Base-by-base conservation (phyloP, 305 asterid species). In the Fraxinus albicans region DNA sequence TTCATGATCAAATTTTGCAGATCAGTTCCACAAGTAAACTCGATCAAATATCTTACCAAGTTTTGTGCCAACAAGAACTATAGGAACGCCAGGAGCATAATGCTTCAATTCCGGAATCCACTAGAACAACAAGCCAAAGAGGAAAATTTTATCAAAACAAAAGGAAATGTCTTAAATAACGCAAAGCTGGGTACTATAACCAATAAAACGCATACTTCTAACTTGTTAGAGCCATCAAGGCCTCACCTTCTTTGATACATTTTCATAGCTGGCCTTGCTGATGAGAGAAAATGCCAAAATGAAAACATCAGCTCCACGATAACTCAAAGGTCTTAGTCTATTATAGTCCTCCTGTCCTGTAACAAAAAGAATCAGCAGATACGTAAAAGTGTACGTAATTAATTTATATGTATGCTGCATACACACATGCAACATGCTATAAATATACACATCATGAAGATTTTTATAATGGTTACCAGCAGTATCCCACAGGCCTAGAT, bases 231-330 rank as follows among this genome's bases (percentile, higher is more conserved):
- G 79, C 80, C 21, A 80, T 74, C 67, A 77, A 78, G 76, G 12
- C 34, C 73, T 85, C 84, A 91, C 99, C 99, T 95, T 95, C 93
- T 95, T 95, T 86, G 97, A 89, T 84, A 95, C 99, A 83, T 95
- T 95, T 90, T 95, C 99, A 83, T 95, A 95, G 89, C 99, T 95
- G 84, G 99, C 99, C 91, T 95, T 95, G 91, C 99, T 95, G 82
- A 95, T 95, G 84, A 95, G 99, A 84, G 99, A 95, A 90, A 95
- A 95, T 58, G 99, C 99, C 91, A 95, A 89, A 86, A 95, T 95
- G 92, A 95, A 95, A 83, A 93, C 99, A 92, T 95, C 99, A 88
- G 99, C 99, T 84, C 99, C 99, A 81, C 99, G 99, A 85, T 95
- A 95, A 89, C 99, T 95, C 92, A 95, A 83, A 81, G 99, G 99